phyloP scores from a whole-genome alignment of 2,329 filamentous ascomycete species.

The Sclerotinia minor region DNA sequence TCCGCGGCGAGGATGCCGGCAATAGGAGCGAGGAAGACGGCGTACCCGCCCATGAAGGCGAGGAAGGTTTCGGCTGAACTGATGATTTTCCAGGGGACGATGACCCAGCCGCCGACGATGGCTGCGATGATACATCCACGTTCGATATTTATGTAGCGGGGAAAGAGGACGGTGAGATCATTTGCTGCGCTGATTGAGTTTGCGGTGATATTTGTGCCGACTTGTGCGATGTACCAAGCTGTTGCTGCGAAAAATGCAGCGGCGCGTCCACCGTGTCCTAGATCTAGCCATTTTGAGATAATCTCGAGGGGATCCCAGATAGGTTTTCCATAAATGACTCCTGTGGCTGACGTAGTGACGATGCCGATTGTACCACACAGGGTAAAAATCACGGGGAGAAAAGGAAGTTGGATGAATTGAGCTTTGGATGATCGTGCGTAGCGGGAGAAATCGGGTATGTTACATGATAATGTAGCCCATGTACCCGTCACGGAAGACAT shows the following conservation, averaged over 20 bases:
- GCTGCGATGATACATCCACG: constrained; percentile 57
- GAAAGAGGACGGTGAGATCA: constrained; percentile 56
- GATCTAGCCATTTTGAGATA: constrained; percentile 46
- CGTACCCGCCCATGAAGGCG: constrained; percentile 66
- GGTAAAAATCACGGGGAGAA: constrained; percentile 40
- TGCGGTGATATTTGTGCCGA: constrained; percentile 58
- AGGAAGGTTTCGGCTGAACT: constrained; percentile 58
- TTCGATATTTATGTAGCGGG: constrained; percentile 55
- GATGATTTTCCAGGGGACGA: constrained; percentile 68
- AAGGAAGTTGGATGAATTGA: constrained; percentile 45
- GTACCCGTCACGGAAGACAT: constrained; percentile 40
- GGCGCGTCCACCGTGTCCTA: constrained; percentile 47
- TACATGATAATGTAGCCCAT: constrained; percentile 41
- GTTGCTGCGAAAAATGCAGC: constrained; percentile 53
- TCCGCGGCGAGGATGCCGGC: constrained; percentile 59
- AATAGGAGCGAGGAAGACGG: constrained; percentile 61
- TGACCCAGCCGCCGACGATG: constrained; percentile 55
- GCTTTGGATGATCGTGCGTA: constrained; percentile 38
- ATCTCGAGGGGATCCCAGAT: constrained; percentile 54
- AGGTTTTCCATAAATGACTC: constrained; percentile 52
- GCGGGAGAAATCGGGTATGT: constrained; percentile 43
- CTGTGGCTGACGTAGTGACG: constrained; percentile 56
- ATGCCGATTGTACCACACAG: constrained; percentile 51
- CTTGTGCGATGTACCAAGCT: constrained; percentile 54
- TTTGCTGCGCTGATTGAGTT: constrained; percentile 57